Conservation (phyloP, 2,329 filamentous ascomycete species). For the Penicillium sp. region DNA sequence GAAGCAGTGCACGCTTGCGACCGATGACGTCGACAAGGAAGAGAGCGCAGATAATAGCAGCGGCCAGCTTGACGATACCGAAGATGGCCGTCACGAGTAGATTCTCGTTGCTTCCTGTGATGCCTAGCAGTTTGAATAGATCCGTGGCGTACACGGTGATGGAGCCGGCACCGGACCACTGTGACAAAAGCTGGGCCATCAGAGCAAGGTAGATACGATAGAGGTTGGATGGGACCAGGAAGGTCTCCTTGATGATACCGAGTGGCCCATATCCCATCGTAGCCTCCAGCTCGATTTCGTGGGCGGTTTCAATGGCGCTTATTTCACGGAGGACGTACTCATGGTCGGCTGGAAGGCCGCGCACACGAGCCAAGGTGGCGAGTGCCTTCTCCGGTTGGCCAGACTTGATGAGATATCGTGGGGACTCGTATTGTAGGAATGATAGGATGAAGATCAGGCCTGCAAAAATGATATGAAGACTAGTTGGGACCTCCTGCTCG, state of each 20-base stretch:
- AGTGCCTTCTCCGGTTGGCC: slow-evolving; percentile 50
- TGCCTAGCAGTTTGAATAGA: slow-evolving; percentile 67
- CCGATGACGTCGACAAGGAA: slow-evolving; percentile 77
- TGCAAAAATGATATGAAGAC: slow-evolving; percentile 72
- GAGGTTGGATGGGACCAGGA: slow-evolving; percentile 62
- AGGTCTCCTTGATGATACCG: slow-evolving; percentile 63
- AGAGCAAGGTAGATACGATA: slow-evolving; percentile 66
- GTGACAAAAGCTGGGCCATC: slow-evolving; percentile 64
- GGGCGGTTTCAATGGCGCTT: slow-evolving; percentile 58
- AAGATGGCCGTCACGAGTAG: slow-evolving; percentile 71
- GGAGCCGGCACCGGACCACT: slow-evolving; percentile 68
- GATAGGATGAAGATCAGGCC: slow-evolving; percentile 65
- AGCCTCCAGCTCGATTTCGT: slow-evolving; percentile 67
- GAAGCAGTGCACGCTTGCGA: slow-evolving; percentile 61
- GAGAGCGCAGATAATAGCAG: slow-evolving; percentile 64
- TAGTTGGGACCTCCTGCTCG: slow-evolving; percentile 56
- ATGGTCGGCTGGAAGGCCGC: slow-evolving; percentile 55
- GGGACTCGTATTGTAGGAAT: slow-evolving; percentile 65
- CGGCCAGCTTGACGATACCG: slow-evolving; percentile 66
- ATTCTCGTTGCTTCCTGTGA: slow-evolving; percentile 61
- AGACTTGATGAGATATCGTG: slow-evolving; percentile 64
- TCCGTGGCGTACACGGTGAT: slow-evolving; percentile 74
- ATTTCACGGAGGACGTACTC: slow-evolving; percentile 60
- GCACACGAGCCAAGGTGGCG: slow-evolving; percentile 49
- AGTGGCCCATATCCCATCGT: slow-evolving; percentile 60